These are phyloP conservation scores for Camellia sinensis DNA, from an alignment of 148 eudicot genomes.

Conservation along the genomic window DNA sequence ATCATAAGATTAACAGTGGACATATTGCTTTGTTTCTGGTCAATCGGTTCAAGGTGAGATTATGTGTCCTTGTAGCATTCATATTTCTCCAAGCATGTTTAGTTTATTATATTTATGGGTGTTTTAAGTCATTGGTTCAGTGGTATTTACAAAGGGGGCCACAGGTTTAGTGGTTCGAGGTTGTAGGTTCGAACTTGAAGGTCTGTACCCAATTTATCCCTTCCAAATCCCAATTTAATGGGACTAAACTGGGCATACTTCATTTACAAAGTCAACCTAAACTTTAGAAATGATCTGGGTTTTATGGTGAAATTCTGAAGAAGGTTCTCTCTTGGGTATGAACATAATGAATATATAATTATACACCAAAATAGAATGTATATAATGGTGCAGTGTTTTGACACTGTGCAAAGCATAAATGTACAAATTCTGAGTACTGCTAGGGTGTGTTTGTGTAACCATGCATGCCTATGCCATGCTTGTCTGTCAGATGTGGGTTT, in stretches of 20 bases:
- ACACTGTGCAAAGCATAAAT: background rate
- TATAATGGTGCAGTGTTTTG: background rate
- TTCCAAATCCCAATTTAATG: too few species aligned
- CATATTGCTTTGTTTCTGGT: conserved; percentile 67
- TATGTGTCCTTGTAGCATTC: background rate
- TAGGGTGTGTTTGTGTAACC: background rate
- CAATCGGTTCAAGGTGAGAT: conserved; percentile 80
- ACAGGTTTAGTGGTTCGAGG: too few species aligned
- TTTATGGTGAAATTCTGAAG: background rate
- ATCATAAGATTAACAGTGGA: conserved; percentile 74
- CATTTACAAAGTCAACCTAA: background rate
- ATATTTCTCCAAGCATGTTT: background rate
- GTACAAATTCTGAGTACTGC: background rate
- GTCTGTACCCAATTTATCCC: too few species aligned
- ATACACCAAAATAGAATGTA: background rate
- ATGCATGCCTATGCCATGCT: background rate
- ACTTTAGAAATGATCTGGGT: background rate
- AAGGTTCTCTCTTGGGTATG: conserved; percentile 4
- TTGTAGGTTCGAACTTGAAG: too few species aligned
- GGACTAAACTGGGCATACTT: too few species aligned
- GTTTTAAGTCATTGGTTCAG: too few species aligned
- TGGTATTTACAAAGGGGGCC: too few species aligned
- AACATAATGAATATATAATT: background rate
- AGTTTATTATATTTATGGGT: background rate
- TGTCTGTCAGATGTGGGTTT: background rate